Evolutionary conservation across 345 rosid genomes (phyloP), one percentile per base, ranked within the genome.

Genomic region (Isatis tinctoria): DNA sequence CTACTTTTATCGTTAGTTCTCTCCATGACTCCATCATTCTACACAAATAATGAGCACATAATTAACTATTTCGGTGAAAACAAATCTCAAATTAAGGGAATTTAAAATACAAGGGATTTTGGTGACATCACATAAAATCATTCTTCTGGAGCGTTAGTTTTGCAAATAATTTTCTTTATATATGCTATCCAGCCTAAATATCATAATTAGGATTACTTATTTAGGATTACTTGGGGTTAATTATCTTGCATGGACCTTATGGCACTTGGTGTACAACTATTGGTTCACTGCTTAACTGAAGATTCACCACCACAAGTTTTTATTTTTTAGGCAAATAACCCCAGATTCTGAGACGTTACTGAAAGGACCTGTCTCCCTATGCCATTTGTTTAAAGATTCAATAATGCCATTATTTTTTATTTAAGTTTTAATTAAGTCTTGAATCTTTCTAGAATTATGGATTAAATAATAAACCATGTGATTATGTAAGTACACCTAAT

Each of bases 401-500:
- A 6, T 63, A 20, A 10, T 70, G 52, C 20, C 53, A 56, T 47
- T 27, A 69, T 14, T 49, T 4, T 44, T 51, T 67, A 51, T 39
- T 51, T 49, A 20, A 20, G 36, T 18, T 24, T 40, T 43, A 2
- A 8, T 39, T 64, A 69, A 20, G 47, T 33, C 30, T 24, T 27
- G 39, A 53, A 60, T 75, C 39, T 75, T 75, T 75, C 62, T 52
- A 51, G 40, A 49, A 40, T n/a, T 67, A 39, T 10, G 10, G 4
- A 67, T 65, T 45, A 9, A 7, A 60, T 4, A 16, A 22, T 20
- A 47, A 59, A 10, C 17, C 49, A 51, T 60, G 69, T n/a, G n/a
- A n/a, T 30, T 75, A 68, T 67, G 54, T 67, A 36, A 75, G 56
- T 60, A 51, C 52, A 75, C 79, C 79, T 75, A 75, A 75, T 75